These are phyloP conservation scores for Collybiopsis luxurians DNA, from an alignment of 768 basidiomycete species.

Conservation along the genomic window DNA sequence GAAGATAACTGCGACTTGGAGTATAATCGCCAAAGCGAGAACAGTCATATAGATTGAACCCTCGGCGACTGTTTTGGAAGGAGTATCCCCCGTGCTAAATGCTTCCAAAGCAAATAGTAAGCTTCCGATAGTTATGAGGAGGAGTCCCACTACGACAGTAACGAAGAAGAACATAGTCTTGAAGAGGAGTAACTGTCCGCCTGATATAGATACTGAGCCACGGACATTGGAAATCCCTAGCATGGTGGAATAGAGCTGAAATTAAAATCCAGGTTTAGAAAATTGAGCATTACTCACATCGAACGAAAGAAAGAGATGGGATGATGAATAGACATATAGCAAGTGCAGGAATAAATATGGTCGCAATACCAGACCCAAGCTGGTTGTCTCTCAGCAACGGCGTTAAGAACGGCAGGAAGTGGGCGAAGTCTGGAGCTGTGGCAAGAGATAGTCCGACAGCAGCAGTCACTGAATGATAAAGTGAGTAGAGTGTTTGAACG, in stretches of 20 bases:
- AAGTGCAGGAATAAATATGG: slow-evolving; percentile 65
- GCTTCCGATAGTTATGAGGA: slow-evolving; percentile 67
- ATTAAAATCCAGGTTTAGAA: not conserved
- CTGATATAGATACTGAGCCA: slow-evolving; percentile 62
- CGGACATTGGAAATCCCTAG: slow-evolving; percentile 52
- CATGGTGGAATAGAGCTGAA: slow-evolving; percentile 9
- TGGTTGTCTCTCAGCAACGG: slow-evolving; percentile 46
- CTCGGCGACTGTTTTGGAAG: slow-evolving; percentile 50
- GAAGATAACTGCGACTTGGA: slow-evolving; percentile 65
- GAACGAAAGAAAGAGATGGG: slow-evolving; percentile 49
- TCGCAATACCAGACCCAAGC: slow-evolving; percentile 61
- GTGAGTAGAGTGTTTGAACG: not conserved
- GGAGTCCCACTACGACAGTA: slow-evolving; percentile 49
- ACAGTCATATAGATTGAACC: slow-evolving; percentile 72
- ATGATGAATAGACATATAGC: slow-evolving; percentile 56
- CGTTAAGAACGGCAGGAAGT: slow-evolving; percentile 65
- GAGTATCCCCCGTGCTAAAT: slow-evolving; percentile 35
- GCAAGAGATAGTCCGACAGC: slow-evolving; percentile 65
- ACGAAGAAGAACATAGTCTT: slow-evolving; percentile 63
- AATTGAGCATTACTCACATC: slow-evolving; percentile 54
- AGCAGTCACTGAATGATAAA: slow-evolving; percentile 54
- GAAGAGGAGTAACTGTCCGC: slow-evolving; percentile 57
- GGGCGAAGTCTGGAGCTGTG: slow-evolving; percentile 69
- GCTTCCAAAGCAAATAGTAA: slow-evolving; percentile 65
- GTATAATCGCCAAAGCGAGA: slow-evolving; percentile 52